Evolutionary conservation across 208 protist genomes (phyloP), one percentile per base, ranked within the genome.

Genomic region (Wallacemonas rigidus): DNA sequence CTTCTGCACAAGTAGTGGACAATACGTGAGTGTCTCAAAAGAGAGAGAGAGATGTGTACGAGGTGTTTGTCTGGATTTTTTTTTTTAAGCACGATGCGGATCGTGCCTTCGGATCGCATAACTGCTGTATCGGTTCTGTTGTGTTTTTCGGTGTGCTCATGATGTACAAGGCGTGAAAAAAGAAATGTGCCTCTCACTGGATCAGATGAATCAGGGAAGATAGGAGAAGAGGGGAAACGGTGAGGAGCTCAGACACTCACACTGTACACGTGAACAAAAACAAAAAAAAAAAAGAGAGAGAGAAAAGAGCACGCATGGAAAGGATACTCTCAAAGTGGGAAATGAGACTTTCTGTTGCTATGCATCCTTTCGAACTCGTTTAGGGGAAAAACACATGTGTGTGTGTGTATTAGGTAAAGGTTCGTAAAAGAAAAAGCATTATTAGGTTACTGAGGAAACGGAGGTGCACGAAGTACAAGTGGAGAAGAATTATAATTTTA

Each of bases 221-320:
- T 0, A 48, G 38, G 45, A 57, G 43, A 73, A 73, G 36, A 39
- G 6, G 53, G 38, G 50, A 41, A 62, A 63, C 50, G n/a, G 26
- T 57, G 58, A 54, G 43, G 43, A 43, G 50, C 7, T 50, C 60
- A 72, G 6, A 50, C 12, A 50, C 45, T 50, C 45, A 50, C 45
- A 6, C 8, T 14, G 71, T 60, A 67, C 44, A 72, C 65, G 26
- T 40, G 67, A 50, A 50, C 45, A 50, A 50, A 73, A 61, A 50
- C 36, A 43, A 67, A 74, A 56, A 69, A 67, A 51, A 70, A 72
- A 60, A 72, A 68, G 3, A 48, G 54, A 60, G 62, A 62, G n/a
- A 61, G n/a, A 57, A 62, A 61, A n/a, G 58, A 64, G 58, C 14
- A 57, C 53, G 17, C 11, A 57, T 38, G 17, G 17, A 57, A 57